Evolutionary conservation across 805 yeast genomes (phyloP).

Genomic region (Saturnispora gosingensis): DNA sequence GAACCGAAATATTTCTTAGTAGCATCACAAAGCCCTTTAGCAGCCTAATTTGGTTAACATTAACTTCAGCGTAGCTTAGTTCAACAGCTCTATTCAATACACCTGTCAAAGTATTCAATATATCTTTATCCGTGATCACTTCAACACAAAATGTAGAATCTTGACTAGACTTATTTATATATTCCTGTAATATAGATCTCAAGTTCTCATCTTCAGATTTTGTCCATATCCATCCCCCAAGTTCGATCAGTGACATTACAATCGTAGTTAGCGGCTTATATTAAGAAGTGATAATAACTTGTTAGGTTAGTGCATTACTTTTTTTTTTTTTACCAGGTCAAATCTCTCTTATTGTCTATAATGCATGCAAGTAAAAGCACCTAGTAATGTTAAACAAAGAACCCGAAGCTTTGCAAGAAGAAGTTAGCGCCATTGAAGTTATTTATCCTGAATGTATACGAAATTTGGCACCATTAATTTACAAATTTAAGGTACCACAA

Average conservation of each 20-base stretch:
- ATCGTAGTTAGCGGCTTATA: no score
- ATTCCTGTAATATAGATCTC: neutral
- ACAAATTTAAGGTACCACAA: conserved; percentile 48
- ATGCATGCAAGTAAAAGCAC: neutral
- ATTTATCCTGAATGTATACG: conserved; percentile 64
- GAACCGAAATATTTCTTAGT: conserved; percentile 19
- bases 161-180: neutral
- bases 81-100: conserved; percentile 68
- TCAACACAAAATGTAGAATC: neutral
- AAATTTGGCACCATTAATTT: conserved; percentile 30
- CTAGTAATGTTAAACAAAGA: neutral
- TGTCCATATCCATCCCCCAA: neutral
- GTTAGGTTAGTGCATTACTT: neutral
- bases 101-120: conserved; percentile 76
- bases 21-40: conserved; percentile 19
- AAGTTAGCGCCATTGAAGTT: conserved; percentile 74
- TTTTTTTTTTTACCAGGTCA: neutral
- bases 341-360: neutral
- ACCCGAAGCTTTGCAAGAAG: conserved; percentile 44
- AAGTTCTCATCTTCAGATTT: neutral
- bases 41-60: conserved; percentile 10
- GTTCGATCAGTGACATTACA: neutral
- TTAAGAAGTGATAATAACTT: neutral
- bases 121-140: neutral
- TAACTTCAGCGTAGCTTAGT: conserved; percentile 34